Conservation (phyloP, 768 basidiomycete species). For the Kondoa malvinella region DNA sequence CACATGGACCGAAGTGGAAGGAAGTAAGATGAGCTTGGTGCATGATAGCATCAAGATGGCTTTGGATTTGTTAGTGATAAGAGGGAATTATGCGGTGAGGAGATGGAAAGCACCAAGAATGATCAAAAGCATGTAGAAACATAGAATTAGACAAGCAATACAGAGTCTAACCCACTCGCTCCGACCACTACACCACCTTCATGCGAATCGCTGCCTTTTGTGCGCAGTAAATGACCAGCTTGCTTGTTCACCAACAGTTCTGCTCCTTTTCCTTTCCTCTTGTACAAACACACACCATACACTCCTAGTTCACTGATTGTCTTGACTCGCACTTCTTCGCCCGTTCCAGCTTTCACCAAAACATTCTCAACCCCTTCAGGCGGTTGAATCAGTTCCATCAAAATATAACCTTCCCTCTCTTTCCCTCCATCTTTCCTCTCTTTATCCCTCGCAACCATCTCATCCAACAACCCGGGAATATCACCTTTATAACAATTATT, state of each 20-base stretch:
- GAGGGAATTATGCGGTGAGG: slow-evolving; percentile 63
- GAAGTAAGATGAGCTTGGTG: slow-evolving; percentile 76
- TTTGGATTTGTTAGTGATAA: slow-evolving; percentile 61
- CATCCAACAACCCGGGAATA: slow-evolving; percentile 59
- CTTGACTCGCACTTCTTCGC: slow-evolving; percentile 42
- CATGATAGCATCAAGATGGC: slow-evolving; percentile 78
- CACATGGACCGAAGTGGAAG: slow-evolving; percentile 81
- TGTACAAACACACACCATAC: slow-evolving; percentile 75
- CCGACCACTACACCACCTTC: slow-evolving; percentile 83
- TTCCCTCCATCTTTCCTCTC: slow-evolving; percentile 22
- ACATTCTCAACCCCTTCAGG: slow-evolving; percentile 53
- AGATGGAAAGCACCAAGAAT: slow-evolving; percentile 38
- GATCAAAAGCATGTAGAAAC: neutral
- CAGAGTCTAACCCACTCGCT: neutral
- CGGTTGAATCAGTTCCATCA: slow-evolving; percentile 79
- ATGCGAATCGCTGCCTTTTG: slow-evolving; percentile 75
- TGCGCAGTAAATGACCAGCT: slow-evolving; percentile 69
- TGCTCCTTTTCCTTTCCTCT: slow-evolving; percentile 29
- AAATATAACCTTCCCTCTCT: slow-evolving; percentile 75
- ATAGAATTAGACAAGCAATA: too few species aligned
- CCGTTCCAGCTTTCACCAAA: slow-evolving; percentile 55
- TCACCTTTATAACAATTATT: slow-evolving; percentile 80
- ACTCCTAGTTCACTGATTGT: slow-evolving; percentile 81
- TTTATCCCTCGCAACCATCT: slow-evolving; percentile 36
- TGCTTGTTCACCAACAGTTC: slow-evolving; percentile 43